Conservation (phyloP, 78 protist species). For the Dictyostelium brefeldianum region DNA sequence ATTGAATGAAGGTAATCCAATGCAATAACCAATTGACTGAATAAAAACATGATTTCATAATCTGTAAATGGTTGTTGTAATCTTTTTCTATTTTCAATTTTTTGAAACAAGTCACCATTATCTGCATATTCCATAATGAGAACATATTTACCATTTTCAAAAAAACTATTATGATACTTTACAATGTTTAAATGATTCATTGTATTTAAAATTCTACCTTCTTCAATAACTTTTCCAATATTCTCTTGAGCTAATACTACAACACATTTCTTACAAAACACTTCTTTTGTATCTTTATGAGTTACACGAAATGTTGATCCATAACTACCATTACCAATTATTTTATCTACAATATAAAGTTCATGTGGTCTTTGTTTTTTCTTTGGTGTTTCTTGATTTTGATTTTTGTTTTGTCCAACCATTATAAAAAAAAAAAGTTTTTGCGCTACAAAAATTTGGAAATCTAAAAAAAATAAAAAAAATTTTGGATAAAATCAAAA, state of each 20-base stretch:
- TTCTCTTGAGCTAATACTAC: not conserved
- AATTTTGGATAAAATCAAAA: not conserved
- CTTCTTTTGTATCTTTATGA: not conserved
- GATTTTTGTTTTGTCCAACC: no score
- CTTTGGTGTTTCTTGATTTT: no score
- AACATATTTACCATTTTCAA: constrained; percentile 41
- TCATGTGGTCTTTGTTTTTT: no score
- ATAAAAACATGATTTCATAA: constrained; percentile 18
- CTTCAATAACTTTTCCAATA: not conserved
- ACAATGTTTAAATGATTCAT: constrained; percentile 96
- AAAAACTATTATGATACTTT: constrained; percentile 94
- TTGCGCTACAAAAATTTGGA: no score
- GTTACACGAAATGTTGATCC: not conserved
- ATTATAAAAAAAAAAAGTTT: no score
- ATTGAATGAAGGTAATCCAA: constrained; percentile 88
- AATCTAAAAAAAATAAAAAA: not conserved
- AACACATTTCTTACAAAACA: constrained; percentile 13
- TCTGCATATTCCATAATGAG: constrained; percentile 16
- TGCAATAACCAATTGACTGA: constrained; percentile 93
- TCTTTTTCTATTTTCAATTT: constrained; percentile 1
- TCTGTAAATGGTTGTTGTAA: not conserved
- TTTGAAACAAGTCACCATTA: constrained; percentile 7
- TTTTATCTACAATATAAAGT: no score
- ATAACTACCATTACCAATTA: no score
- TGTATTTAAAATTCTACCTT: constrained; percentile 51